Conservation (phyloP, 805 yeast genomes). For the Cyberlindnera sargentensis region DNA sequence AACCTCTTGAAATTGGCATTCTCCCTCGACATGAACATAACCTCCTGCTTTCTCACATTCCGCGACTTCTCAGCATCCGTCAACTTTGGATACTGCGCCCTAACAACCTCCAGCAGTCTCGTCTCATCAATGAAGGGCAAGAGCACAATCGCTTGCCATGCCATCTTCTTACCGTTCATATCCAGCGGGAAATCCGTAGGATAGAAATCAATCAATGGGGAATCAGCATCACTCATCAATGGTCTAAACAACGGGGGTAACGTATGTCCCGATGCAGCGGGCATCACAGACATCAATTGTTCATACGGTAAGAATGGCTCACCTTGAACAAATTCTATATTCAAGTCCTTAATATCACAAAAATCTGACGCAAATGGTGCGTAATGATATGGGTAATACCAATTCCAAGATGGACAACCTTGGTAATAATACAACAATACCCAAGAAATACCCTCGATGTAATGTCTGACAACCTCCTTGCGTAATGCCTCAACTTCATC, state of each 20-base stretch:
- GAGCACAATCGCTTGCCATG: conserved; percentile 92
- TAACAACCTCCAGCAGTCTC: conserved; percentile 62
- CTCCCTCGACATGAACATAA: conserved; percentile 57
- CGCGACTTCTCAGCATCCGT: conserved; percentile 63
- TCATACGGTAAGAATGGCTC: conserved; percentile 86
- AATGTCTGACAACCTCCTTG: conserved; percentile 57
- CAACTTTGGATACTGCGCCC: conserved; percentile 52
- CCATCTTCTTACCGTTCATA: conserved; percentile 91
- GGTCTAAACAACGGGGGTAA: conserved; percentile 77
- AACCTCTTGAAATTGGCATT: conserved; percentile 40
- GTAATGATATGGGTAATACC: conserved; percentile 96
- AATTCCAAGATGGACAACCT: conserved; percentile 97
- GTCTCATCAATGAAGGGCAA: conserved; percentile 85
- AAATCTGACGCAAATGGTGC: conserved; percentile 97
- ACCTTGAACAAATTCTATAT: conserved; percentile 57
- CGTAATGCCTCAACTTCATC: conserved; percentile 48
- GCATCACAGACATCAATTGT: conserved; percentile 90
- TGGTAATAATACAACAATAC: conserved; percentile 88
- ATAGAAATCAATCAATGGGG: conserved; percentile 85
- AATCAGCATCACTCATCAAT: conserved; percentile 69
- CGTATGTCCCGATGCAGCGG: conserved; percentile 87
- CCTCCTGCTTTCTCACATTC: conserved; percentile 65
- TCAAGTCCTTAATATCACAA: conserved; percentile 39
- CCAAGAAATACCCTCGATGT: conserved; percentile 97
- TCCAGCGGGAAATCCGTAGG: conserved; percentile 86